Conservation (phyloP, 2,329 filamentous ascomycete genomes). For the Westerdykella aurantiaca region DNA sequence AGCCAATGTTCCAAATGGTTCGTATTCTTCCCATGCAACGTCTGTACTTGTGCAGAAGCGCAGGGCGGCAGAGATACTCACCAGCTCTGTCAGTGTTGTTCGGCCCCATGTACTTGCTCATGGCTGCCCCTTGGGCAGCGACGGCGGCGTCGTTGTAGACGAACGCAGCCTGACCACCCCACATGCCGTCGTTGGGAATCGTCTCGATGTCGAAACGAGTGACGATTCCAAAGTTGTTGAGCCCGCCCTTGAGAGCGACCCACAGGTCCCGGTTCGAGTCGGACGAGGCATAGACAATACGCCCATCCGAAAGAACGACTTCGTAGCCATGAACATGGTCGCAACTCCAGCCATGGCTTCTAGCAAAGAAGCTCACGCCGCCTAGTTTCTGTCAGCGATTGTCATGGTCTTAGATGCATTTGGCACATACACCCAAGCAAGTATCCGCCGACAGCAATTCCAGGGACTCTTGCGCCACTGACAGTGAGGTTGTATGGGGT, state of each 20-base stretch:
- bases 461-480: constrained; percentile 4
- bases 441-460: constrained; percentile 5
- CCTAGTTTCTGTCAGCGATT: constrained; percentile 3
- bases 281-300: constrained; percentile 8
- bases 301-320: constrained; percentile 12
- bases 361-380: constrained; percentile 14
- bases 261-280: constrained; percentile 13
- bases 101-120: too few species aligned
- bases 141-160: too few species aligned
- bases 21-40: too few species aligned
- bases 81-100: too few species aligned
- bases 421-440: background rate
- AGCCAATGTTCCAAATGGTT: too few species aligned
- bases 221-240: constrained; percentile 23
- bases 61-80: too few species aligned
- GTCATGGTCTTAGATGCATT: constrained; percentile 9
- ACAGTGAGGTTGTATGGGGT: constrained; percentile 2
- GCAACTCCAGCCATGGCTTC: constrained; percentile 7
- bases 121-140: too few species aligned
- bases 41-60: too few species aligned
- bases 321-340: constrained; percentile 19
- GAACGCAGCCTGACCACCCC: too few species aligned
- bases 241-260: constrained; percentile 15
- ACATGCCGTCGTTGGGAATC: constrained; percentile 11
- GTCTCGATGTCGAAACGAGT: constrained; percentile 21